Percentiles rank a stretch among this genome's conserved stretches.
Evolutionary conservation across 108 stramenopile species (phyloP).

Genomic region (Seminavis robusta): DNA sequence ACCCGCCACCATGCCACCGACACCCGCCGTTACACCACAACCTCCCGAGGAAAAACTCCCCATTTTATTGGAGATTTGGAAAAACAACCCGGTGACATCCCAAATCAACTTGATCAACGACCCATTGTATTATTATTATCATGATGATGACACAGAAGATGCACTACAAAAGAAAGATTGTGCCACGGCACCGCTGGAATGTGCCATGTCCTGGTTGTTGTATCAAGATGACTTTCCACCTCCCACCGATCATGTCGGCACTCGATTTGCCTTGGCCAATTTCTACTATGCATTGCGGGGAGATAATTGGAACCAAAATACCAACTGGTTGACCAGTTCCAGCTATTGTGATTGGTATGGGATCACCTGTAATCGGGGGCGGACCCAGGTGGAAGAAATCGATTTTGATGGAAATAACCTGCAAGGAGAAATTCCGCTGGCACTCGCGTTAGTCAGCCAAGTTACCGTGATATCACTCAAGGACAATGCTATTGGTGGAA

Average conservation of each 20-base stretch:
- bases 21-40: background rate
- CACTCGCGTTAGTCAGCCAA: slow-evolving; percentile 8
- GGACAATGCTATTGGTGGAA: slow-evolving; percentile 14
- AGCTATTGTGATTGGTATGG: slow-evolving; percentile 45
- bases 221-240: background rate
- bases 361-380: slow-evolving; percentile 7
- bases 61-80: background rate
- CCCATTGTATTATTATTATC: background rate
- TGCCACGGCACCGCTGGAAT: background rate
- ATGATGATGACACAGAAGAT: no score
- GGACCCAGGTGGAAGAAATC: slow-evolving; percentile 5
- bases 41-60: background rate
- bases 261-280: slow-evolving; percentile 32
- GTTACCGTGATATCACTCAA: slow-evolving; percentile 12
- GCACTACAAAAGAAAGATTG: background rate
- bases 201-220: slow-evolving; percentile 19
- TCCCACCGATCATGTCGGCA: background rate
- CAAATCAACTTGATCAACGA: background rate
- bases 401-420: slow-evolving; percentile 29
- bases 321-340: slow-evolving; percentile 29
- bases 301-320: slow-evolving; percentile 23
- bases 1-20: background rate
- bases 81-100: background rate
- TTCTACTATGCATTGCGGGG: slow-evolving; percentile 36
- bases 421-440: slow-evolving; percentile 23